Conservation (phyloP, 73 alveolate genomes). For the Symbiodinium natans region DNA sequence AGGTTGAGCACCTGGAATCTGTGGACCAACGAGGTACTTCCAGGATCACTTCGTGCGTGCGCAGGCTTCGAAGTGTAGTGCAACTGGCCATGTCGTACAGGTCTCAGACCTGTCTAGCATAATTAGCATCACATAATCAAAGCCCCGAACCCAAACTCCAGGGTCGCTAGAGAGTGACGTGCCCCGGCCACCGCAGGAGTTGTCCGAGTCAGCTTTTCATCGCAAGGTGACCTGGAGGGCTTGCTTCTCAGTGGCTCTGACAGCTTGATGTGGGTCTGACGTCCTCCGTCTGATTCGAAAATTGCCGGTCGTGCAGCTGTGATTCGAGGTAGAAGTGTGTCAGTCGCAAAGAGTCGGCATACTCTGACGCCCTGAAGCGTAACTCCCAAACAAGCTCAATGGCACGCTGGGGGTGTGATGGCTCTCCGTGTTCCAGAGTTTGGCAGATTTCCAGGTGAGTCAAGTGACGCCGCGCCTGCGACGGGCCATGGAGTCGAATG, state of each 20-base stretch:
- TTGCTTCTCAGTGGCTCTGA: not conserved
- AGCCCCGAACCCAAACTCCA: too few relatives aligned
- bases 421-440: not conserved
- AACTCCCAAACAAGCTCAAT: too few relatives aligned
- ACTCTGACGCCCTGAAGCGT: too few relatives aligned
- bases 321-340: too few relatives aligned
- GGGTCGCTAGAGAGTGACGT: too few relatives aligned
- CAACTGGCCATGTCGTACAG: too few relatives aligned
- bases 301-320: too few relatives aligned
- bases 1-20: not conserved
- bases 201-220: conserved; percentile 51
- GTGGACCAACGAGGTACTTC: not conserved
- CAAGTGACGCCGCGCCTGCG: conserved; percentile 11
- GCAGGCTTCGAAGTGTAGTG: not conserved
- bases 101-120: not conserved
- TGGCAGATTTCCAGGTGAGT: conserved; percentile 9
- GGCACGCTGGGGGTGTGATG: not conserved
- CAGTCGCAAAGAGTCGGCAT: too few relatives aligned
- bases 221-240: conserved; percentile 42
- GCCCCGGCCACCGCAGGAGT: conserved; percentile 25
- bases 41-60: not conserved
- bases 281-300: too few relatives aligned
- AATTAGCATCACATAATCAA: not conserved
- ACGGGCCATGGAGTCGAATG: conserved; percentile 24
- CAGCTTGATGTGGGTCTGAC: too few relatives aligned